A percentile compares a stretch with the other conserved stretches of the same genome.
These are phyloP conservation scores for Diplodia sapinea DNA, from an alignment of 2,329 filamentous ascomycete species.

Conservation along the genomic window DNA sequence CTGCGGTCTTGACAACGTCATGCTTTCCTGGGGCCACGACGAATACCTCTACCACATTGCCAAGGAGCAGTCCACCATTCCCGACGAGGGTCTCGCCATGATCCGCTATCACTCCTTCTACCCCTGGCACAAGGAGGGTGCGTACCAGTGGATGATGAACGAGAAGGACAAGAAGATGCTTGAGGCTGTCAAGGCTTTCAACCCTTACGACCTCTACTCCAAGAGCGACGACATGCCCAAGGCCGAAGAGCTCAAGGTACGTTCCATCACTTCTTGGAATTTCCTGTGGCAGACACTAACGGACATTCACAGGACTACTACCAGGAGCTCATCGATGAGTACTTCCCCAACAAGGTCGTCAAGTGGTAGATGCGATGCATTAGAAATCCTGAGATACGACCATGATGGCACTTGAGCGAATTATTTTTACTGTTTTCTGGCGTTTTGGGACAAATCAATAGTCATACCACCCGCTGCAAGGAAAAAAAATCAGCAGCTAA, in stretches of 20 bases:
- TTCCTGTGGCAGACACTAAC: constrained; percentile 30
- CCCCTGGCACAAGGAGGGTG: constrained; percentile 83
- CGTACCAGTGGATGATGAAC: constrained; percentile 83
- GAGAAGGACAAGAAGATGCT: constrained; percentile 81
- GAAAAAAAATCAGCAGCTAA: constrained; percentile 14
- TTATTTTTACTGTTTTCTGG: constrained; percentile 2
- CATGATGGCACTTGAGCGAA: constrained; percentile 15
- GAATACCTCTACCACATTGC: constrained; percentile 87
- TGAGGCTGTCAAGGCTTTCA: constrained; percentile 82
- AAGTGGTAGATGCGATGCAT: constrained; percentile 61
- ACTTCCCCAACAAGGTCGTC: constrained; percentile 70
- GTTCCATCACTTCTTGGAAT: constrained; percentile 33
- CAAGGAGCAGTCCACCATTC: constrained; percentile 80
- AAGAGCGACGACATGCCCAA: constrained; percentile 84
- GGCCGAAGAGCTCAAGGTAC: constrained; percentile 75
- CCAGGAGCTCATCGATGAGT: constrained; percentile 75
- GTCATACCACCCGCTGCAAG: constrained; percentile 22
- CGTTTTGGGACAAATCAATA: constrained; percentile 15
- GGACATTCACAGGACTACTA: constrained; percentile 67
- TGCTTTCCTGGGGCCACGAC: constrained; percentile 90
- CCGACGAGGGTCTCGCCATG: constrained; percentile 85
- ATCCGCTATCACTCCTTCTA: constrained; percentile 94
- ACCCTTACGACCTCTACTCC: constrained; percentile 90
- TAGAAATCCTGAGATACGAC: neutral
- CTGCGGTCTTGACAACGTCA: constrained; percentile 84